Conservation (phyloP, 1,284 basidiomycete species). For the Tilletia horrida region DNA sequence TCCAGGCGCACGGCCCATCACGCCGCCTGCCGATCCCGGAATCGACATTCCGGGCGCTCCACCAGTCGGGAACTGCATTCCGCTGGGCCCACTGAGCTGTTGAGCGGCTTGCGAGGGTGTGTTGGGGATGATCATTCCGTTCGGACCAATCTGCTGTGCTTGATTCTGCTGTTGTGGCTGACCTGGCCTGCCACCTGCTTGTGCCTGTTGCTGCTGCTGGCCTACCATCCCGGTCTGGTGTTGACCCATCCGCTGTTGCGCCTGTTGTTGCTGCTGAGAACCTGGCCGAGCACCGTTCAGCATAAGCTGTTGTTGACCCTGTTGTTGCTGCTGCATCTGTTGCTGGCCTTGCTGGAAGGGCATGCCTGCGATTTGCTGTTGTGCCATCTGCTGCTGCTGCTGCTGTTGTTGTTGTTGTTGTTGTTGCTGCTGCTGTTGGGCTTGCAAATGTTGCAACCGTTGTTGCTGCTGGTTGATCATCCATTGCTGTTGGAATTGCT, state of each 20-base stretch:
- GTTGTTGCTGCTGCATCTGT: conserved; percentile 18
- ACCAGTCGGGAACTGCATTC: neutral
- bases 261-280: conserved; percentile 19
- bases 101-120: neutral
- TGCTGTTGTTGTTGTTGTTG: conserved; percentile 19
- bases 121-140: conserved; percentile 13
- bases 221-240: no score
- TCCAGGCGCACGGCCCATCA: conserved; percentile 7
- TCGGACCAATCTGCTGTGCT: conserved; percentile 8
- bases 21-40: neutral
- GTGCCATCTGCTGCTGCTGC: conserved; percentile 1
- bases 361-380: conserved; percentile 16
- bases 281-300: neutral
- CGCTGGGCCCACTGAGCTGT: neutral
- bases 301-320: neutral
- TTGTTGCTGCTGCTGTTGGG: conserved; percentile 18
- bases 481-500: conserved; percentile 8
- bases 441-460: conserved; percentile 9
- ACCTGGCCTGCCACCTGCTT: neutral
- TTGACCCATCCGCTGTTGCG: neutral
- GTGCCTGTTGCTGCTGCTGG: conserved; percentile 17
- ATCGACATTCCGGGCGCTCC: conserved; percentile 1
- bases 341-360: neutral
- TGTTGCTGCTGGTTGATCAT: conserved; percentile 11
- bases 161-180: conserved; percentile 8